Base-by-base conservation (phyloP, 306 rosid species). In the Vicia sativa region DNA sequence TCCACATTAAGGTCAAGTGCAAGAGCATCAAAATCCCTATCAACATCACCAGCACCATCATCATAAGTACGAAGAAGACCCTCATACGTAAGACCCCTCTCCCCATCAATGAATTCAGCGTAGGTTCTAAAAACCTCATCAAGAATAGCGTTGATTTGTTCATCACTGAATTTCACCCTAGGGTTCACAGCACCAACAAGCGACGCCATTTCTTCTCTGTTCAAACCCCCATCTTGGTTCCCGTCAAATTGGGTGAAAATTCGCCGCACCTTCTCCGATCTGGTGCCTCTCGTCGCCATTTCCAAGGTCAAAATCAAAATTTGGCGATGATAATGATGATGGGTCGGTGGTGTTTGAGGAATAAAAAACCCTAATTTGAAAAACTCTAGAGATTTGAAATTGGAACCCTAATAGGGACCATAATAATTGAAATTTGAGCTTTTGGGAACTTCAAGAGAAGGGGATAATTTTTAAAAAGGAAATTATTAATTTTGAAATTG, bases 131-230 rank as follows among this genome's bases (percentile, higher is more conserved):
- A 95, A 29, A 95, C 99, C 77, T 95, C 96, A 58, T 95, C 99
- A 41, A 95, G 87, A 75, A 95, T 95, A 65, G 99, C 99, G 77
- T 80, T 95, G 89, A 95, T 87, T 83, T 95, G 99, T 73, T 95
- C 99, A 53, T 95, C 90, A 79, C 96, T 88, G 85, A 95, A 95
- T 70, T 95, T 95, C 38, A 95, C 99, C 81, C 99, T 87, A 46
- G 99, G 99, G 87, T 95, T 95, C 39, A 95, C 99, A 3, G 99
- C 97, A 10, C 92, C 99, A 2, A 95, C 99, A 5, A 95, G 95
- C 6, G 95, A 88, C 6, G 97, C 91, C 99, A 95, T 95, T 57
- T 95, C 99, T 7, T 82, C 97, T 13, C 96, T 56, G 71, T 87
- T 95, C 19, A 93, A 89, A 2, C 97, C 99, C 2, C 97, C 99